Percentiles rank a stretch among this genome's conserved stretches.
These are phyloP conservation scores for Herpotrichia juniperi DNA, from an alignment of 2,329 filamentous ascomycete genomes.

Conservation along the genomic window DNA sequence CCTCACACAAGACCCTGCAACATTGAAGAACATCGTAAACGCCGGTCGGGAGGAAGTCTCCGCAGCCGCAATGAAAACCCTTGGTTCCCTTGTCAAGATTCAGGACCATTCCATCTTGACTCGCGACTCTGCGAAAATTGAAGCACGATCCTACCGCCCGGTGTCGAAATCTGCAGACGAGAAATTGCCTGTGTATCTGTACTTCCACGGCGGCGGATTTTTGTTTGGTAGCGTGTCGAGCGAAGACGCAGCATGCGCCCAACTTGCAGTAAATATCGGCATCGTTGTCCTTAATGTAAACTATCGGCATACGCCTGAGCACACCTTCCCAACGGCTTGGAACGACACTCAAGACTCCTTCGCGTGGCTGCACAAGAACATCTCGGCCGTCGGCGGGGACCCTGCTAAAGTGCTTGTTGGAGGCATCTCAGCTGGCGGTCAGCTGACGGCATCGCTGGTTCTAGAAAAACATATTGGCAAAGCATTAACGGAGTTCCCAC, in stretches of 20 bases:
- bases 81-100: slow-evolving; percentile 28
- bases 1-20: slow-evolving; percentile 18
- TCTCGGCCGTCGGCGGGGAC: slow-evolving; percentile 48
- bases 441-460: slow-evolving; percentile 55
- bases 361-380: slow-evolving; percentile 59
- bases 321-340: slow-evolving; percentile 59
- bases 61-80: slow-evolving; percentile 23
- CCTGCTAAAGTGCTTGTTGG: slow-evolving; percentile 54
- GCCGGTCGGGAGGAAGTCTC: slow-evolving; percentile 24
- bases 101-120: slow-evolving; percentile 43
- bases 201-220: slow-evolving; percentile 62
- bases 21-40: slow-evolving; percentile 26
- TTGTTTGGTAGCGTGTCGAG: slow-evolving; percentile 60
- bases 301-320: slow-evolving; percentile 65
- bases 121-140: slow-evolving; percentile 53
- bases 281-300: slow-evolving; percentile 61
- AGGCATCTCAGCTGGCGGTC: slow-evolving; percentile 58
- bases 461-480: slow-evolving; percentile 53
- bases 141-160: slow-evolving; percentile 57
- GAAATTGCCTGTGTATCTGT: slow-evolving; percentile 56
- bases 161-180: slow-evolving; percentile 34
- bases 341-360: slow-evolving; percentile 62
- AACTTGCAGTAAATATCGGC: slow-evolving; percentile 51
- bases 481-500: slow-evolving; percentile 28
- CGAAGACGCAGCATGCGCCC: slow-evolving; percentile 60